A percentile compares a stretch with the other conserved stretches of the same genome.
These are phyloP conservation scores for Puccinia brachypodii DNA, from an alignment of 1,284 basidiomycete genomes.

Conservation along the genomic window DNA sequence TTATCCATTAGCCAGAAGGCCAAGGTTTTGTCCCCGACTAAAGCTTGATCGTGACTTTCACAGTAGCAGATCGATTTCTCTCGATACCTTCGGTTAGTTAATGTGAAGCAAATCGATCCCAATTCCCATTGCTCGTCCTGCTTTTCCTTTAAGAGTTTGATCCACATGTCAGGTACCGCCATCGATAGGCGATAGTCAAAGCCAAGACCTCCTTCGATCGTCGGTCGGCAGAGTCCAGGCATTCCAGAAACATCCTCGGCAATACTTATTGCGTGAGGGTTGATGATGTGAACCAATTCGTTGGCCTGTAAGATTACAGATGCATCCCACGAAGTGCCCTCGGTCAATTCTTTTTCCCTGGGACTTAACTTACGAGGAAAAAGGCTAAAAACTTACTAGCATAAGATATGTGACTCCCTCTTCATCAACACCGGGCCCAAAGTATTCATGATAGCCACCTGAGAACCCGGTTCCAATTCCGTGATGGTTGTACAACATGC, in stretches of 20 bases:
- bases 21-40: slow-evolving; percentile 96
- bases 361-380: neutral
- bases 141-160: slow-evolving; percentile 94
- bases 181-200: slow-evolving; percentile 98
- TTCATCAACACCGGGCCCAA: slow-evolving; percentile 77
- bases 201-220: slow-evolving; percentile 80
- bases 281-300: slow-evolving; percentile 77
- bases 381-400: slow-evolving; percentile 68
- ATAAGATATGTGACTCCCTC: slow-evolving; percentile 94
- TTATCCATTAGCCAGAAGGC: slow-evolving; percentile 99
- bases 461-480: slow-evolving; percentile 97
- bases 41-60: slow-evolving; percentile 94
- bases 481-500: slow-evolving; percentile 98
- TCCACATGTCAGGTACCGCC: slow-evolving; percentile 99
- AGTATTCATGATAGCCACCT: slow-evolving; percentile 97
- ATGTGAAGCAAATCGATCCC: slow-evolving; percentile 79
- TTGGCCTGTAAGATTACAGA: slow-evolving; percentile 71
- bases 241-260: slow-evolving; percentile 98
- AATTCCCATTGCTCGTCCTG: slow-evolving; percentile 85
- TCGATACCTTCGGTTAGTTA: slow-evolving; percentile 82
- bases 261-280: slow-evolving; percentile 80
- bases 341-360: neutral
- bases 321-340: neutral
- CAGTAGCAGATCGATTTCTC: slow-evolving; percentile 94
- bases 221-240: slow-evolving; percentile 85